Evolutionary conservation across 202 grass and related monocot genomes (phyloP), one percentile per base, ranked within the genome.

Genomic region (Eragrostis tef): DNA sequence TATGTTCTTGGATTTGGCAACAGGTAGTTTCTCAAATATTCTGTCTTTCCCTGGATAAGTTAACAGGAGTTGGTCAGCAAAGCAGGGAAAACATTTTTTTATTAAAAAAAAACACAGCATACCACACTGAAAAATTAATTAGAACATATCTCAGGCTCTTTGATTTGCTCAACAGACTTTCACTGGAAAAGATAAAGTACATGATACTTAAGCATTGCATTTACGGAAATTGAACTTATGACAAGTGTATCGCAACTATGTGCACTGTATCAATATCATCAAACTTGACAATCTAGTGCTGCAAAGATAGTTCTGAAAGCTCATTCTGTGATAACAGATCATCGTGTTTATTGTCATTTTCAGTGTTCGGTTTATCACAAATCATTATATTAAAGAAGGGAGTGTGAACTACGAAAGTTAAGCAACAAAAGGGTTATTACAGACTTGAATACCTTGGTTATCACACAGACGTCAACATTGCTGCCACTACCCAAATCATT

Each of bases 401-500:
- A 27, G 22, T 60, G 21, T 13, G 2, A 22, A 26, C 57, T 60
- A 60, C 58, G 11, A 61, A 12, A 61, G 5, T 61, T 61, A 26
- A 61, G 58, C 22, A 58, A 58, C 20, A 61, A 27, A 20, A 61
- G 19, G 58, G 11, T 4, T 26, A 61, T 27, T 61, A 64, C 34
- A 64, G 61, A 71, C 27, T 51, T 71, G 27, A 17, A 45, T 87
- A 99, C 96, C 89, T 99, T 94, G 24, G 97, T 99, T 83, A 99
- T 99, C 67, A 99, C 93, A 39, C 93, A 99, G 59, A 99, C 87
- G 72, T 99, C 97, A 17, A 99, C 93, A 5, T 99, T 99, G 87
- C 97, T 96, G 25, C 97, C 97, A 89, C 97, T 99, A 25, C 97
- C 97, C 80, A 99, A 79, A 84, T 99, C 97, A 87, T 99, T 99